Conservation (phyloP, 805 yeast species). For the Barnettozyma wickerhamii region DNA sequence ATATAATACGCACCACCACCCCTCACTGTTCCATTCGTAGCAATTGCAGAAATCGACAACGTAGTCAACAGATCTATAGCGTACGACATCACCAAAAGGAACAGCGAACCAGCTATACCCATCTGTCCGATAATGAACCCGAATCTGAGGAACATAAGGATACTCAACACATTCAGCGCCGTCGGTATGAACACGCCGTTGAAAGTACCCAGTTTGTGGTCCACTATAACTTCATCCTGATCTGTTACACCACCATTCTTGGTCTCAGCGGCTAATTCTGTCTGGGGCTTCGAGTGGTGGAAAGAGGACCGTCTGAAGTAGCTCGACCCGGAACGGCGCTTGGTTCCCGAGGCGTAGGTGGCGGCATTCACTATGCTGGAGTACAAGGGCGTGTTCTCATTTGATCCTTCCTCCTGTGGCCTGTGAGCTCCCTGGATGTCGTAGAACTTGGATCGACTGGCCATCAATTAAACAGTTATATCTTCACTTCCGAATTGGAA, state of each 20-base stretch:
- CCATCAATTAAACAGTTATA: background rate
- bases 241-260: conserved; percentile 26
- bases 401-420: conserved; percentile 18
- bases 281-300: background rate
- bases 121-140: conserved; percentile 95
- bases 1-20: conserved; percentile 99
- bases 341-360: conserved; percentile 2
- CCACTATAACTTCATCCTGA: conserved; percentile 28
- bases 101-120: conserved; percentile 77
- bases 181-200: conserved; percentile 95
- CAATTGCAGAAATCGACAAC: conserved; percentile 87
- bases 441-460: conserved; percentile 24
- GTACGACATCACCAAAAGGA: conserved; percentile 68
- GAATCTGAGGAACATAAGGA: conserved; percentile 90
- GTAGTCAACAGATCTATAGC: conserved; percentile 81
- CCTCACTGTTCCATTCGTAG: conserved; percentile 94
- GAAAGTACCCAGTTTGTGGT: conserved; percentile 67
- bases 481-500: background rate
- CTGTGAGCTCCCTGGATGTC: conserved; percentile 31
- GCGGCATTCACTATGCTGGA: conserved; percentile 3
- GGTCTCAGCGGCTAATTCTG: background rate
- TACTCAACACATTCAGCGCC: conserved; percentile 84
- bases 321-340: conserved; percentile 8
- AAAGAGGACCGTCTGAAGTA: conserved; percentile 26
- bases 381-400: conserved; percentile 26